Percentiles rank a stretch among this genome's conserved stretches.
Conservation (phyloP, 352 stramenopile genomes). For the Phytopythium delawarense region DNA sequence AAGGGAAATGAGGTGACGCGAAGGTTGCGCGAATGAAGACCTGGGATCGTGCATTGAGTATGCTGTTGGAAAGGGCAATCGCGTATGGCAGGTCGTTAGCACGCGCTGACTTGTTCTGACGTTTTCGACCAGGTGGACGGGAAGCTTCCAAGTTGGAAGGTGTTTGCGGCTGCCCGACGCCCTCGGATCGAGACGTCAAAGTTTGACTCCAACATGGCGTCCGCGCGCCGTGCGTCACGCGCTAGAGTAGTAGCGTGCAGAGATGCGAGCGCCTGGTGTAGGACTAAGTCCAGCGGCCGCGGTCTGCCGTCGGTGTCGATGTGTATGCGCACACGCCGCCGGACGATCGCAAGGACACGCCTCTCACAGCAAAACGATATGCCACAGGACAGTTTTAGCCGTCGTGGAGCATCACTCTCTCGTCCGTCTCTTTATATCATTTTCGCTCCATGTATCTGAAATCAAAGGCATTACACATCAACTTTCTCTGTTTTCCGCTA, state of each 20-base stretch:
- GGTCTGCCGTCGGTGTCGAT: background rate
- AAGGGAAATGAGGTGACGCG: background rate
- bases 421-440: background rate
- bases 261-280: too few species aligned
- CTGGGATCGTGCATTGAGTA: background rate
- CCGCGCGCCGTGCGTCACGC: too few species aligned
- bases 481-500: too few species aligned
- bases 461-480: background rate
- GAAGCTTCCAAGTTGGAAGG: background rate
- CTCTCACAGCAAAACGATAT: background rate
- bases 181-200: background rate
- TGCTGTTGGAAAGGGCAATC: background rate
- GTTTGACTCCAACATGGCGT: too few species aligned
- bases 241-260: too few species aligned
- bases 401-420: background rate
- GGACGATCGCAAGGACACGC: background rate
- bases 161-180: background rate
- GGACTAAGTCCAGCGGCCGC: background rate
- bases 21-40: background rate
- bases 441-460: too few species aligned
- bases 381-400: background rate
- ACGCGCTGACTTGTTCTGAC: conserved; percentile 4
- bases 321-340: background rate
- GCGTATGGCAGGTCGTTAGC: background rate
- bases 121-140: background rate